These are phyloP conservation scores for Tympanopsis confertula DNA, from an alignment of 2,329 filamentous ascomycete genomes.

Conservation along the genomic window DNA sequence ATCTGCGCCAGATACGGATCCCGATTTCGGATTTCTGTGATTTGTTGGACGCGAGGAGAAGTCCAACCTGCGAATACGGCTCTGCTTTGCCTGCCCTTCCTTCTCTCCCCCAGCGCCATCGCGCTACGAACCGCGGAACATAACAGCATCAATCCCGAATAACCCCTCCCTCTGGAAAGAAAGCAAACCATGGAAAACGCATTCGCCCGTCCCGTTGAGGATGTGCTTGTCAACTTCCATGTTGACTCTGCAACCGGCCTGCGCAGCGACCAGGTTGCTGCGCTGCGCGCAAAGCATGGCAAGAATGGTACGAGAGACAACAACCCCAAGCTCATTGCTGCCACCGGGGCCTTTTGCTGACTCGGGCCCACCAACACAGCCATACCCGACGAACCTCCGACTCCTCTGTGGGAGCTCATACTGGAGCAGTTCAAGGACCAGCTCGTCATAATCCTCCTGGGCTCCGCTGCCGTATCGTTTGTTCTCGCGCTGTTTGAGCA, in stretches of 20 bases:
- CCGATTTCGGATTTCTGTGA: too few species aligned
- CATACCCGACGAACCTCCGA: slow-evolving; percentile 81
- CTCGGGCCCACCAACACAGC: slow-evolving; percentile 26
- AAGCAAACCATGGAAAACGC: slow-evolving; percentile 58
- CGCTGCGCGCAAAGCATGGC: slow-evolving; percentile 45
- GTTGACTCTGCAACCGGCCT: slow-evolving; percentile 44
- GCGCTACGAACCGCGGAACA: too few species aligned
- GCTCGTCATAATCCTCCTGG: slow-evolving; percentile 86
- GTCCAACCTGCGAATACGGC: too few species aligned
- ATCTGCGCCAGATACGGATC: too few species aligned
- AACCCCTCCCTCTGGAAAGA: too few species aligned
- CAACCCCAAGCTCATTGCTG: background rate
- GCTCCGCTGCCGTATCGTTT: slow-evolving; percentile 86
- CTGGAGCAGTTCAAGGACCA: slow-evolving; percentile 99
- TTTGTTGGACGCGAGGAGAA: too few species aligned
- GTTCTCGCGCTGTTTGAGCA: slow-evolving; percentile 86
- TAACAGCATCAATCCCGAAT: too few species aligned
- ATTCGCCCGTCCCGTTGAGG: slow-evolving; percentile 42
- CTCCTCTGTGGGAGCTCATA: slow-evolving; percentile 89
- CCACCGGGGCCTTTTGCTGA: background rate
- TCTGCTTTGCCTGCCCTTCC: too few species aligned
- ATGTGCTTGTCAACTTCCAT: slow-evolving; percentile 46
- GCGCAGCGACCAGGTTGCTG: slow-evolving; percentile 42
- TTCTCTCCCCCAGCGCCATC: too few species aligned
- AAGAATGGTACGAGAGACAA: slow-evolving; percentile 44